phyloP scores from a whole-genome alignment of 192 early-diverging fungal genomes.

The Gonapodya prolifera region DNA sequence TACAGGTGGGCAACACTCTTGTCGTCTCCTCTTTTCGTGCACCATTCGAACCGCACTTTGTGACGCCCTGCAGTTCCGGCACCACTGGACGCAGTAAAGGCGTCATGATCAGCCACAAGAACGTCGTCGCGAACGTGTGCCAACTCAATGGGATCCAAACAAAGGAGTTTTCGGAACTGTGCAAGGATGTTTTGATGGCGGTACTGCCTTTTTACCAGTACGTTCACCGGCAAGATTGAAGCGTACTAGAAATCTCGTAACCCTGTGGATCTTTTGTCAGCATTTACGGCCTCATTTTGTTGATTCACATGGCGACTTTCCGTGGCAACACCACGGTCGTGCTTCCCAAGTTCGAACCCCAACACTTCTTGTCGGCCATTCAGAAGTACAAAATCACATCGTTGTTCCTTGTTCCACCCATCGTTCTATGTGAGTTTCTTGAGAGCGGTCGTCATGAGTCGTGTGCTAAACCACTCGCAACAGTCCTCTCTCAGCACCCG shows the following conservation, averaged over 20 bases:
- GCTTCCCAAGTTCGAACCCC: not conserved
- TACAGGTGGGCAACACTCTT: not conserved
- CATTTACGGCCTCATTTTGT: not conserved
- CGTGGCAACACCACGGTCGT: not conserved
- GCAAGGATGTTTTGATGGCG: not conserved
- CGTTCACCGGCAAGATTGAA: not conserved
- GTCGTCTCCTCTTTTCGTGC: not conserved
- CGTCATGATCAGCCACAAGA: constrained; percentile 1
- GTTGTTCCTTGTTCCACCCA: constrained; percentile 45
- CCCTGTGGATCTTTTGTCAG: not conserved
- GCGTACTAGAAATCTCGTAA: not conserved
- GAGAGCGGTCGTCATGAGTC: not conserved
- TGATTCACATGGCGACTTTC: not conserved
- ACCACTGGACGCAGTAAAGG: not conserved
- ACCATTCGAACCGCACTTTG: too few species aligned
- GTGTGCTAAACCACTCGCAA: not conserved
- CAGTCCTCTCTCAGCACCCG: not conserved
- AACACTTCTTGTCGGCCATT: not conserved
- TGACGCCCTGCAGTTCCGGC: not conserved
- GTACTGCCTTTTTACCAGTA: constrained; percentile 1
- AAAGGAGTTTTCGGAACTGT: not conserved
- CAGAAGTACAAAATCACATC: not conserved
- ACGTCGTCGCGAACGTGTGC: constrained; percentile 6
- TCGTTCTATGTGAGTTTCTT: constrained; percentile 16
- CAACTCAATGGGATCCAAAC: not conserved